Base-by-base conservation (phyloP, 2,329 filamentous ascomycete species). In the Fusarium beomiforme region DNA sequence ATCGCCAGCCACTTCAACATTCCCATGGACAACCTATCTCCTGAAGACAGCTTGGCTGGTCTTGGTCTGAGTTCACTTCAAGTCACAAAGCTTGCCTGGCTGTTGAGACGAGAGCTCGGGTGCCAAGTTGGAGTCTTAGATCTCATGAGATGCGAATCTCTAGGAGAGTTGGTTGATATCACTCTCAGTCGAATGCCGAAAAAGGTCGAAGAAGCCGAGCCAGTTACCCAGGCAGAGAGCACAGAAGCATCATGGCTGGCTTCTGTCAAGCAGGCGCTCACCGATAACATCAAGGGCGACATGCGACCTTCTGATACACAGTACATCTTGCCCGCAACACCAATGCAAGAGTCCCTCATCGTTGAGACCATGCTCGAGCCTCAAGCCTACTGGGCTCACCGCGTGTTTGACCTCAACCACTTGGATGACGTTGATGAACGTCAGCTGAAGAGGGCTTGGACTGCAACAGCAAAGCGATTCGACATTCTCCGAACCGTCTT, bases 281-380 rank as follows among this genome's bases (percentile, higher is more conserved):
- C 41, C 1, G 23, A 31, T 1, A 62, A n/a, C 23, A 65, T 70
- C 5, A 37, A 36, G 6, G 67, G 67, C 0, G 16, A 19, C 1
- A 23, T 70, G 10, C 44, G 62, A 2, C 67, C 67, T 2, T 14
- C 42, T 3, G 50, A 70, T n/a, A 70, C 67, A 0, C n/a, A 10
- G 3, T 42, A 26, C 3, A 43, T 70, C 10, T n/a, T 70, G 0
- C 67, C 67, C 1, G 67, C 67, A 0, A 70, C 67, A 0, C 67
- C 67, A 2, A 53, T 70, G 41, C 67, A 70, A 4, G 67, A 70
- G 24, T 70, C 67, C 0, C 56, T 70, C 5, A 62, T 70, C 11
- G 54, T 70, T 0, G 67, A 70, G 37, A 70, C 67, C 3, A 70
- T 70, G 61, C 44, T 70, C 0, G 67, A 70, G 31, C 55, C 67